Evolutionary conservation across 805 yeast species (phyloP).

Genomic region (Cyberlindnera bimundalis): DNA sequence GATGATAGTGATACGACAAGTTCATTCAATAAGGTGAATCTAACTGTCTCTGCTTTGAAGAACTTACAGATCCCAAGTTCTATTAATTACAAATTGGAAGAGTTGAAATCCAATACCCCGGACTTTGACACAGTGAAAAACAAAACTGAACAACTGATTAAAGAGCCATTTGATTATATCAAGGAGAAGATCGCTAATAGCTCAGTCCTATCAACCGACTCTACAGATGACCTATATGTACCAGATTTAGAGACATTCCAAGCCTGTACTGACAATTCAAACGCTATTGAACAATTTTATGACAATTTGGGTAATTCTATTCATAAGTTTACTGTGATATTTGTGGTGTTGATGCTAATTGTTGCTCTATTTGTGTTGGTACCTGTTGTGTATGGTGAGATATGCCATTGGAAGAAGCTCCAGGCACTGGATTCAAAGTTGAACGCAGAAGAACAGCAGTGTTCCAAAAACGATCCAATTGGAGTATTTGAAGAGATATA

Average conservation of each 20-base stretch:
- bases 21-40: slow-evolving; percentile 44
- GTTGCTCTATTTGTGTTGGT: slow-evolving; percentile 40
- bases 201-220: slow-evolving; percentile 19
- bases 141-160: slow-evolving; percentile 50
- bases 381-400: slow-evolving; percentile 44
- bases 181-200: slow-evolving; percentile 38
- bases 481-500: slow-evolving; percentile 21
- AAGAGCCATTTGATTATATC: slow-evolving; percentile 55
- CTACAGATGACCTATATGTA: slow-evolving; percentile 32
- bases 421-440: slow-evolving; percentile 30
- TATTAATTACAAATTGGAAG: slow-evolving; percentile 54
- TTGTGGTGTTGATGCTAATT: slow-evolving; percentile 38
- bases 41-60: slow-evolving; percentile 53
- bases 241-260: slow-evolving; percentile 35
- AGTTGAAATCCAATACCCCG: slow-evolving; percentile 53
- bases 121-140: slow-evolving; percentile 62
- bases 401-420: slow-evolving; percentile 45
- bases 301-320: slow-evolving; percentile 26
- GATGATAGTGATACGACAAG: slow-evolving; percentile 32
- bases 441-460: neutral
- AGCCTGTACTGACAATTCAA: slow-evolving; percentile 39
- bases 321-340: slow-evolving; percentile 34
- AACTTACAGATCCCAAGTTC: slow-evolving; percentile 62
- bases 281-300: slow-evolving; percentile 39
- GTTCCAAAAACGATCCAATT: slow-evolving; percentile 18